Base-by-base conservation (phyloP, 2,329 filamentous ascomycete genomes). In the Cladosporium phlei region DNA sequence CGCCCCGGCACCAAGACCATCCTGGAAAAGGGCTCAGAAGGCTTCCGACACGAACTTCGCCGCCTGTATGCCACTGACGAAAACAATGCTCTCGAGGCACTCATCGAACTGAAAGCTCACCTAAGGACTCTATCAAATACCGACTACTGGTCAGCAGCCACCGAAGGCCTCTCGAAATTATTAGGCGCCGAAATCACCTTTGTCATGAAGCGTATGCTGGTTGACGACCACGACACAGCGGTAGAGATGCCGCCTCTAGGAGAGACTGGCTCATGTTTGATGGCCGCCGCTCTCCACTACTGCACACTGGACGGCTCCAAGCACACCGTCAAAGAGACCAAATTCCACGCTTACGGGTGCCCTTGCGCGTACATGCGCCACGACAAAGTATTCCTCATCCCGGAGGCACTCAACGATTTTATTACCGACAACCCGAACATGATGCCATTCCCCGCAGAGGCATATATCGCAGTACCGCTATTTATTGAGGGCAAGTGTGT, bases 321-420 rank as follows among this genome's bases (percentile, higher is more conserved):
- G 73, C 68, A 73, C 19, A 71, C 80, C 40, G 68, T 79, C 55
- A 74, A 75, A 51, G 76, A 84, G 56, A 78, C 79, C 66, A 78
- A 79, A 53, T 84, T 83, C 63, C 75, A 80, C 55, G 77, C 80
- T 28, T 83, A 81, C 55, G 78, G 74, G 19, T 79, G 80, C 52
- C 82, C 82, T 4, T 83, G 82, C 62, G 76, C 76, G 27, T 77
- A 83, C 59, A 85, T 86, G 82, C 79, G 78, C 54, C 78, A 86
- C 60, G 82, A 85, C 66, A 84, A 85, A 61, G 78, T 85, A 40
- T 83, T 85, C 59, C 65, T 86, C 47, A 79, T 87, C 17, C 79
- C 82, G 1, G 78, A 85, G 47, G 71, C 73, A 32, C 64, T 86
- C 35, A 71, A 70, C 44, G 74, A 78, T 4, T 77, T 83, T 57